These are phyloP conservation scores for Cutaneotrichosporon mucoides DNA, from an alignment of 1,284 basidiomycete genomes.

Conservation along the genomic window DNA sequence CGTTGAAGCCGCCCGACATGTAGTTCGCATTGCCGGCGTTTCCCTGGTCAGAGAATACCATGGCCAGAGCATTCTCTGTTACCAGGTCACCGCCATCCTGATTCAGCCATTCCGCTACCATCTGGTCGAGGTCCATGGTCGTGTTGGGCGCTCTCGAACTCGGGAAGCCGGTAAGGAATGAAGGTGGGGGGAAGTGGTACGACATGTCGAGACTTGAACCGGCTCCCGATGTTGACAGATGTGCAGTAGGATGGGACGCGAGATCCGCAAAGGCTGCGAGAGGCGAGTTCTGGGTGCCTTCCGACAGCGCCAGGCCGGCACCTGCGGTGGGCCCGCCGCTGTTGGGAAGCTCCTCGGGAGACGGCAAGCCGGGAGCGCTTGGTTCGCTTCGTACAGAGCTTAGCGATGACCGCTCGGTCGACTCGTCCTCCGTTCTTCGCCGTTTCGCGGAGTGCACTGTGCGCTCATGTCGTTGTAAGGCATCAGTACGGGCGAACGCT, in stretches of 20 bases:
- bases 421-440: background rate
- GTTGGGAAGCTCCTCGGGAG: too few relatives aligned
- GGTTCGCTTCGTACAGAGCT: too few relatives aligned
- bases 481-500: slow-evolving; percentile 9
- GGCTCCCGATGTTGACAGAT: too few relatives aligned
- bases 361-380: too few relatives aligned
- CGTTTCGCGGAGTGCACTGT: slow-evolving; percentile 5
- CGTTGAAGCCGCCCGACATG: background rate
- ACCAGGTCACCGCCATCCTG: slow-evolving; percentile 7
- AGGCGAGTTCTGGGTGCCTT: too few relatives aligned
- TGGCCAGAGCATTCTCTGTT: slow-evolving; percentile 5
- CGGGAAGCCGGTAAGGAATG: slow-evolving; percentile 1
- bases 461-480: slow-evolving; percentile 12
- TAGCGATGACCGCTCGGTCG: too few relatives aligned
- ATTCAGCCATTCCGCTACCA: slow-evolving; percentile 11
- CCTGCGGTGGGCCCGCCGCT: too few relatives aligned
- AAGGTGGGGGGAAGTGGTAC: background rate
- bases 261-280: too few relatives aligned
- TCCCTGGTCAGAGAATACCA: slow-evolving; percentile 8
- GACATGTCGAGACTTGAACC: too few relatives aligned
- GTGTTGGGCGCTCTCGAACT: background rate
- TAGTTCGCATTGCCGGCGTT: background rate
- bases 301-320: too few relatives aligned
- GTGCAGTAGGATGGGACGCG: too few relatives aligned
- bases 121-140: slow-evolving; percentile 1